Evolutionary conservation across 208 protist species (phyloP).

Genomic region (Leishmania braziliensis): DNA sequence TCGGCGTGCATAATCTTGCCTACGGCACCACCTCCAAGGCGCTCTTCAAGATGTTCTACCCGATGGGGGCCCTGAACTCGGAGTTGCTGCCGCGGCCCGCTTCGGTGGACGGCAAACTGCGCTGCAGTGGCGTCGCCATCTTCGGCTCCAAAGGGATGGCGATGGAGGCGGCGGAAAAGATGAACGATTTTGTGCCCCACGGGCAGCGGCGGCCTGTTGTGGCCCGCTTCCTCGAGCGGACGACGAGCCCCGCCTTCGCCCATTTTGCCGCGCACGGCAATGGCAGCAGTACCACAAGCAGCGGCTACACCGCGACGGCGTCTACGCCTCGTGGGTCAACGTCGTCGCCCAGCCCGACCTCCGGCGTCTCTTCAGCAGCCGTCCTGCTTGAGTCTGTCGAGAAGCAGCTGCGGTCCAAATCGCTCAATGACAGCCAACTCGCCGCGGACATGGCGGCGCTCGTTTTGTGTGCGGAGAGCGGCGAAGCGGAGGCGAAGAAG

Average conservation of each 20-base stretch:
- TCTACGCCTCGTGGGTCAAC: conserved; percentile 22
- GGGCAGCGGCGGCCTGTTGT: conserved; percentile 58
- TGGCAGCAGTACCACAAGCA: background rate
- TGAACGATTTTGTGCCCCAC: conserved; percentile 64
- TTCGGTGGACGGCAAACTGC: conserved; percentile 42
- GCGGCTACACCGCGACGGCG: background rate
- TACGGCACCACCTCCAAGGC: conserved; percentile 42
- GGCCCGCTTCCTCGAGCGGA: conserved; percentile 44
- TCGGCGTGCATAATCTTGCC: conserved; percentile 73
- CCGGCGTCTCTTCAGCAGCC: conserved; percentile 5
- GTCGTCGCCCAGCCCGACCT: background rate
- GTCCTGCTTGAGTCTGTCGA: conserved; percentile 22
- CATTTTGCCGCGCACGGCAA: background rate
- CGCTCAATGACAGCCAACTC: conserved; percentile 30
- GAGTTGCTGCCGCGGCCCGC: conserved; percentile 53
- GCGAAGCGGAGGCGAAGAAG: conserved; percentile 35
- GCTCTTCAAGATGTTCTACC: conserved; percentile 75
- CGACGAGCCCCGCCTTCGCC: background rate
- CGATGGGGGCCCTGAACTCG: conserved; percentile 59
- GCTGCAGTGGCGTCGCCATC: conserved; percentile 68
- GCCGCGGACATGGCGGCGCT: conserved; percentile 50
- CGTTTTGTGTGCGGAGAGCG: conserved; percentile 40
- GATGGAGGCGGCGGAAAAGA: conserved; percentile 65
- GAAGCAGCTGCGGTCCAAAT: conserved; percentile 23
- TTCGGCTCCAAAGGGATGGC: conserved; percentile 61